A percentile compares a stretch with the other conserved stretches of the same genome.
Evolutionary conservation across 73 alveolate genomes (phyloP).

Genomic region (Urostyla sp.): DNA sequence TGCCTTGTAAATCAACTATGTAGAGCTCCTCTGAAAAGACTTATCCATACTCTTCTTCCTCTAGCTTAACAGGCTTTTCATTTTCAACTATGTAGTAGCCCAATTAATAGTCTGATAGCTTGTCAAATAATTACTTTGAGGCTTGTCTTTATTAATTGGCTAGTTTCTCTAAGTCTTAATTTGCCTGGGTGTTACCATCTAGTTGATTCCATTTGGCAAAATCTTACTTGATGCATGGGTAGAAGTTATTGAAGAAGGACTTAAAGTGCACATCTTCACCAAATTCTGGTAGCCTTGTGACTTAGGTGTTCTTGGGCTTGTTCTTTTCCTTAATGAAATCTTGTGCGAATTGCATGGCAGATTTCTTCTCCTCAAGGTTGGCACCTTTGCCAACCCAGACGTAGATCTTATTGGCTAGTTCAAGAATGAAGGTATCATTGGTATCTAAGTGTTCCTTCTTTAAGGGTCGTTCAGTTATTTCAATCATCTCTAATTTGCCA

Average conservation of each 20-base stretch:
- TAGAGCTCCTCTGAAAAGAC: constrained; percentile 60
- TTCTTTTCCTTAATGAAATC: constrained; percentile 52
- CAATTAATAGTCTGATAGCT: constrained; percentile 35
- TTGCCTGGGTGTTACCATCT: constrained; percentile 8
- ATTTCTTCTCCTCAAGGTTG: constrained; percentile 55
- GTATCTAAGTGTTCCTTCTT: constrained; percentile 53
- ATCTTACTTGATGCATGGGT: constrained; percentile 20
- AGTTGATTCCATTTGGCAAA: not conserved
- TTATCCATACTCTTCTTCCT: constrained; percentile 59
- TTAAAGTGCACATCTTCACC: constrained; percentile 73
- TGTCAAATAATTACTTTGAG: constrained; percentile 28
- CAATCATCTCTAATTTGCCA: constrained; percentile 41
- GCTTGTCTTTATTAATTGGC: constrained; percentile 11
- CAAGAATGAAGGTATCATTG: constrained; percentile 64
- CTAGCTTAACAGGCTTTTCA: constrained; percentile 39
- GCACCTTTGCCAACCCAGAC: constrained; percentile 69
- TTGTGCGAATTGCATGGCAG: constrained; percentile 58
- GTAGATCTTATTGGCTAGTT: constrained; percentile 47
- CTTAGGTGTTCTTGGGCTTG: constrained; percentile 39
- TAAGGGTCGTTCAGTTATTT: constrained; percentile 68
- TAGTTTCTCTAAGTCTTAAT: constrained; percentile 33
- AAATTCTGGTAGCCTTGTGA: constrained; percentile 53
- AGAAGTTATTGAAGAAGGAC: constrained; percentile 66
- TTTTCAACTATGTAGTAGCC: constrained; percentile 35
- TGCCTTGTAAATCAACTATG: constrained; percentile 42